A percentile compares a stretch with the other conserved stretches of the same genome.
These are phyloP conservation scores for Boletus sp. DNA, from an alignment of 768 basidiomycete genomes.

Conservation along the genomic window DNA sequence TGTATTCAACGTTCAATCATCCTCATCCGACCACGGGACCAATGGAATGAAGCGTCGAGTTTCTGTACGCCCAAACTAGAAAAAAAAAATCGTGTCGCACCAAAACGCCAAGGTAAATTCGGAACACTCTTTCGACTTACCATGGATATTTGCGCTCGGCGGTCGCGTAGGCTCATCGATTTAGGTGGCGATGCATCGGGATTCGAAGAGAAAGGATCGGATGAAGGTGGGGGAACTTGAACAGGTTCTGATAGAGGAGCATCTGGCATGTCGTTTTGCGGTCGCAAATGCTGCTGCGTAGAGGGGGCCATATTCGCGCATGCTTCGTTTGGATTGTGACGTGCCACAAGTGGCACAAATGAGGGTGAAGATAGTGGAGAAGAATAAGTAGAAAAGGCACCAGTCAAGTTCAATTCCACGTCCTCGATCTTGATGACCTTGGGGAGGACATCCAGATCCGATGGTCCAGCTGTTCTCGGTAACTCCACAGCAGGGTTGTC, in stretches of 20 bases:
- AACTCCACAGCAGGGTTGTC: not conserved
- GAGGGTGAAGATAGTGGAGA: constrained; percentile 14
- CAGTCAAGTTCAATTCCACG: not conserved
- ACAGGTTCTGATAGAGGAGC: not conserved
- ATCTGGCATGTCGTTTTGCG: not conserved
- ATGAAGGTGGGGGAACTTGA: not conserved
- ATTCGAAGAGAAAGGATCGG: not conserved
- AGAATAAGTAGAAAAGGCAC: constrained; percentile 12
- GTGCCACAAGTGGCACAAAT: not conserved
- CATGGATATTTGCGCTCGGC: constrained; percentile 28
- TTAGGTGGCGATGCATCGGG: constrained; percentile 16
- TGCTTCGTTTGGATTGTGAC: not conserved
- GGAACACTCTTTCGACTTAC: constrained; percentile 12
- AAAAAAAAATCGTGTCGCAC: constrained; percentile 2
- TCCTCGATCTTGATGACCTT: constrained; percentile 22
- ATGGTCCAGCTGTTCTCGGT: not conserved
- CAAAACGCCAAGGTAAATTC: not conserved
- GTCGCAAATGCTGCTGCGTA: not conserved
- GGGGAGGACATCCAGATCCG: not conserved
- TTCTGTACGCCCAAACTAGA: constrained; percentile 24
- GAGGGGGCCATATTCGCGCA: not conserved
- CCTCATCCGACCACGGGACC: constrained; percentile 32
- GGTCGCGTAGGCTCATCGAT: constrained; percentile 32
- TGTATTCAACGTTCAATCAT: constrained; percentile 15
- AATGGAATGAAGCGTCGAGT: constrained; percentile 30